Evolutionary conservation across 169 alveolate genomes (phyloP).

Genomic region (Babesia divergens): DNA sequence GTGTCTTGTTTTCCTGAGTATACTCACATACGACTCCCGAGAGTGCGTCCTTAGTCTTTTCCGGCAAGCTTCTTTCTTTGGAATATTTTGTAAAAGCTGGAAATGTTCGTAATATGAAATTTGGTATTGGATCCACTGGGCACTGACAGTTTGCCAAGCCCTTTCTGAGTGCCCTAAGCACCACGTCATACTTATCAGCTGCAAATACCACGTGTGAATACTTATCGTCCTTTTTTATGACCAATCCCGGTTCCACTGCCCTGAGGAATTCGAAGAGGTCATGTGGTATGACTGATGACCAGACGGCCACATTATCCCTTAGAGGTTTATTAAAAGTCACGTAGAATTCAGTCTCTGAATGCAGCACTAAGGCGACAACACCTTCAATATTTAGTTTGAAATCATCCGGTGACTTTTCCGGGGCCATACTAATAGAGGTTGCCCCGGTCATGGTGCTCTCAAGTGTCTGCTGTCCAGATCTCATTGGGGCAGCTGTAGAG

Average conservation of each 20-base stretch:
- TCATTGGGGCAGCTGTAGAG: no score
- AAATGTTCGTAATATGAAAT: slow-evolving; percentile 66
- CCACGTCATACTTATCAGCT: slow-evolving; percentile 63
- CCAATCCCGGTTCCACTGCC: slow-evolving; percentile 32
- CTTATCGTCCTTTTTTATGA: slow-evolving; percentile 26
- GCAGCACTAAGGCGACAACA: slow-evolving; percentile 48
- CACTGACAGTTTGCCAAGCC: slow-evolving; percentile 28
- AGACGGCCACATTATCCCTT: background rate
- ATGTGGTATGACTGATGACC: slow-evolving; percentile 28
- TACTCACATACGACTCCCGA: slow-evolving; percentile 53
- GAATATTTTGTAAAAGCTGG: slow-evolving; percentile 56
- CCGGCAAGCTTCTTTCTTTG: slow-evolving; percentile 50
- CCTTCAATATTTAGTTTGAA: slow-evolving; percentile 21
- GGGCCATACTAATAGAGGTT: no score
- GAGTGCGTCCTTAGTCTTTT: slow-evolving; percentile 55
- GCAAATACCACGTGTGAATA: slow-evolving; percentile 49
- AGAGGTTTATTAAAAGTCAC: slow-evolving; percentile 4
- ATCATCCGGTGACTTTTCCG: background rate
- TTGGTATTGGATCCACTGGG: slow-evolving; percentile 68
- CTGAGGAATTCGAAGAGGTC: slow-evolving; percentile 18
- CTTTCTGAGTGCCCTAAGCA: slow-evolving; percentile 42
- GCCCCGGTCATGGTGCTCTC: no score
- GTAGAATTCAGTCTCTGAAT: slow-evolving; percentile 35
- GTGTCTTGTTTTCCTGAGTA: slow-evolving; percentile 48
- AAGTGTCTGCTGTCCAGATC: no score